Base-by-base conservation (phyloP, 768 basidiomycete genomes). In the Russula compacta region DNA sequence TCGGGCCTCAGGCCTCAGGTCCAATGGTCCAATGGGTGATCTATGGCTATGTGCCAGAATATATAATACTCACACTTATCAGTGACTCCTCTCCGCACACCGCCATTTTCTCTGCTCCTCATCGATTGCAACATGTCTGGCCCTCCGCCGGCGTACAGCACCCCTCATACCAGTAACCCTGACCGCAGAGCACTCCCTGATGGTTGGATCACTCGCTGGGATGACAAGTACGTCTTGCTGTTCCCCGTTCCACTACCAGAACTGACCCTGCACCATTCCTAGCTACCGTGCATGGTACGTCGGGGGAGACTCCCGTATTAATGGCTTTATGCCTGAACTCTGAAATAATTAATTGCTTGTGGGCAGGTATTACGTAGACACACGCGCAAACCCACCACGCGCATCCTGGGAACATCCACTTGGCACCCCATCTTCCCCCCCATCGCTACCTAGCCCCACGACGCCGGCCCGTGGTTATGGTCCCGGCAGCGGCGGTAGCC, bases 311-410 rank as follows among this genome's bases (percentile, higher is more conserved):
- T 43, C 56, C 35, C 43, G 19, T 38, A 40, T 29, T 49, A n/a
- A 42, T 17, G 10, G 38, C 50, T 29, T 29, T 29, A 29, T 21
- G 12, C 8, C 50, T 38, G 19, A 48, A 44, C 33, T n/a, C 14
- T 1, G 49, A 52, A 29, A 33, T 49, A 10, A 36, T 43, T 49
- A 10, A 36, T 43, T 50, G n/a, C 24, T 15, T 38, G 29, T 47
- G 42, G 32, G 12, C 63, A 90, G 89, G 88, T 91, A 82, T 76
- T 91, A 91, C 64, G 86, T 91, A 48, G 83, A 90, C 66, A 87
- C 85, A 0, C 71, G 67, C 29, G 78, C 80, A 48, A 73, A 77
- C 17, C 87, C 88, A 4, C 84, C 86, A 0, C 77, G 79, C 19
- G 82, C 85, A 40, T 80, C 78, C 14, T 91, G 89, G 89, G 76